Evolutionary conservation across 176 grass and related monocot genomes (phyloP).

Genomic region (Oryza glaberrima): DNA sequence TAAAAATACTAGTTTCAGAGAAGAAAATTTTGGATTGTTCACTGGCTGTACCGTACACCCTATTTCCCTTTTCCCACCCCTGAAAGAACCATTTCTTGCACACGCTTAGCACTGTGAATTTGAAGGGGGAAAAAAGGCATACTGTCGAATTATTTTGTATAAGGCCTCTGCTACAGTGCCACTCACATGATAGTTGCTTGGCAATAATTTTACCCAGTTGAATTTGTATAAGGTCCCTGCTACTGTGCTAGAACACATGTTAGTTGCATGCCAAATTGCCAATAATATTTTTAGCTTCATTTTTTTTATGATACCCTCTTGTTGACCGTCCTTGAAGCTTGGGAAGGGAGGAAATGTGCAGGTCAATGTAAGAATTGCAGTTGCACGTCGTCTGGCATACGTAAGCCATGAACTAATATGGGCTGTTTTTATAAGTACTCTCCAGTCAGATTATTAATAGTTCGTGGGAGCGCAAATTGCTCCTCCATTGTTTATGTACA

Average conservation of each 20-base stretch:
- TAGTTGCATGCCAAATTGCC: neutral
- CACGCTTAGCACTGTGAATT: neutral
- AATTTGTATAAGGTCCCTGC: neutral
- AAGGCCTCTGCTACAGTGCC: neutral
- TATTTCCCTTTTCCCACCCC: neutral
- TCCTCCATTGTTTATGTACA: neutral
- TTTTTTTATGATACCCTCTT: neutral
- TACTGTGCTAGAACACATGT: neutral
- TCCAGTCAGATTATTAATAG: neutral
- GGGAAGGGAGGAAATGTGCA: neutral
- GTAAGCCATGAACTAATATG: neutral
- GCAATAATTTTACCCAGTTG: neutral
- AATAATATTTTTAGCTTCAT: neutral
- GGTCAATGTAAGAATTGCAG: neutral
- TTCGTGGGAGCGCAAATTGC: neutral
- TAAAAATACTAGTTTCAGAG: neutral
- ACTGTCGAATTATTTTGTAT: too few relatives aligned
- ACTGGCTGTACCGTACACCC: neutral
- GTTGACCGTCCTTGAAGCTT: conserved; percentile 22
- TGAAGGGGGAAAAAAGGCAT: neutral
- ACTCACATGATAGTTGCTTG: neutral
- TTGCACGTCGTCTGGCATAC: neutral
- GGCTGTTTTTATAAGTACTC: neutral
- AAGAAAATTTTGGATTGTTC: neutral
- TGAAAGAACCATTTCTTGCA: neutral